A percentile compares a stretch with the other conserved stretches of the same genome.
These are phyloP conservation scores for Osmozyma mogii DNA, from an alignment of 805 yeast species.

Conservation along the genomic window DNA sequence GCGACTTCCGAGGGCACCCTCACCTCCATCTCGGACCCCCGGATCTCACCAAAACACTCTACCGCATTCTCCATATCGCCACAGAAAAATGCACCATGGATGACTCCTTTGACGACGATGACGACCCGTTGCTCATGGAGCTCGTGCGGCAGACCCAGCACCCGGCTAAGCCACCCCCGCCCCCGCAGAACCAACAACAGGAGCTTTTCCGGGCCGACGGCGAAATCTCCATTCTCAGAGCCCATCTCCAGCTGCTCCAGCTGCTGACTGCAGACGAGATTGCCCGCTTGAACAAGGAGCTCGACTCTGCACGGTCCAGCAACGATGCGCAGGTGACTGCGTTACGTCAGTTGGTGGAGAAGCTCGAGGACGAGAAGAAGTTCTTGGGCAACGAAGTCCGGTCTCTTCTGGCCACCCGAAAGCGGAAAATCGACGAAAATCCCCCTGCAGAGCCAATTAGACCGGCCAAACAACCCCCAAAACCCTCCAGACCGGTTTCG, in stretches of 20 bases:
- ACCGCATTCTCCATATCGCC: too few species aligned
- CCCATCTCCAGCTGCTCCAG: constrained; percentile 46
- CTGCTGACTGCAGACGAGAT: constrained; percentile 33
- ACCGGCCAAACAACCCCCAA: constrained; percentile 1
- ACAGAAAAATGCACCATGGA: constrained; percentile 8
- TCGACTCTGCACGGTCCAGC: constrained; percentile 10
- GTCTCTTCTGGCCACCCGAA: constrained; percentile 15
- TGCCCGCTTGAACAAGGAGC: constrained; percentile 12
- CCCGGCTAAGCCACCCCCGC: neutral
- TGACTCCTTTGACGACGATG: constrained; percentile 30
- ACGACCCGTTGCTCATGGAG: constrained; percentile 42
- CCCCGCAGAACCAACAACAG: constrained; percentile 10
- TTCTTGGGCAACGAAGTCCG: constrained; percentile 32
- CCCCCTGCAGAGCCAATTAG: too few species aligned
- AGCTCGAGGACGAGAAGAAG: constrained; percentile 36
- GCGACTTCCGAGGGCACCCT: too few species aligned
- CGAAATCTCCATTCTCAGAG: constrained; percentile 70
- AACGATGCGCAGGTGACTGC: constrained; percentile 17
- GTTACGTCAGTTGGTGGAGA: constrained; percentile 25
- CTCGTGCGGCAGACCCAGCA: constrained; percentile 33
- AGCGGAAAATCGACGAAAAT: constrained; percentile 9
- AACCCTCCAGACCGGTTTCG: neutral
- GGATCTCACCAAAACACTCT: too few species aligned
- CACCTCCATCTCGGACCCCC: too few species aligned
- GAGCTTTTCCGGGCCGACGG: constrained; percentile 56